Base-by-base conservation (phyloP, 1,284 basidiomycete species). In the Ustilago xerochloae region DNA sequence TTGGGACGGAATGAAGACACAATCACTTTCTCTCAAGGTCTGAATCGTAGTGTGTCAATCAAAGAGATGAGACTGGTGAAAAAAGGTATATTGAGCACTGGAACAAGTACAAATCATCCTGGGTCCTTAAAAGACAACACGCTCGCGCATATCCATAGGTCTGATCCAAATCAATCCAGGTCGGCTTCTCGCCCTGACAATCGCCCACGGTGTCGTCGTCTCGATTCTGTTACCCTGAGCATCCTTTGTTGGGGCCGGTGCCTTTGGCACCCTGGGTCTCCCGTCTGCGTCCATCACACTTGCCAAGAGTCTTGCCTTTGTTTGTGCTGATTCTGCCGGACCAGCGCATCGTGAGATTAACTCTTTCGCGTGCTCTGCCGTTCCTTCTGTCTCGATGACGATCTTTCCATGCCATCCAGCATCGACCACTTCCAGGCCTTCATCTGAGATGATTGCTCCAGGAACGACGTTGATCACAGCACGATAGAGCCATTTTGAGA, bases 401-500 rank as follows among this genome's bases (percentile, higher is more conserved):
- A 84, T 50, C 28, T 63, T 73, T 16, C 78, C 78, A 26, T 76
- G 67, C 77, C 77, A 81, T 10, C 70, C 75, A 1, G 62, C 56
- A 55, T 78, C 78, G 2, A 78, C 70, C 28, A 65, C 63, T 30
- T 78, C 58, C 0, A 81, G 29, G 2, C 75, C 75, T 29, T 75
- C 61, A 15, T 71, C 59, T 22, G 57, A 64, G 38, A 80, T 77
- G 41, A 80, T 77, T 16, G 75, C 61, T 5, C 77, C 75, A 4
- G 62, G 46, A 2, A 60, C 63, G n/a, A 85, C 53, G 22, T 60
- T 68, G 47, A 85, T 75, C n/a, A 69, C 68, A 0, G 82, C 80
- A 4, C 85, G 77, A 70, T 86, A 86, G 29, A 86, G 80, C 81
- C 84, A 86, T 57, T 82, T 83, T 30, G 81, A 78, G 61, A 86